Evolutionary conservation across 2,329 filamentous ascomycete genomes (phyloP).

Genomic region (Penicillium paneum): DNA sequence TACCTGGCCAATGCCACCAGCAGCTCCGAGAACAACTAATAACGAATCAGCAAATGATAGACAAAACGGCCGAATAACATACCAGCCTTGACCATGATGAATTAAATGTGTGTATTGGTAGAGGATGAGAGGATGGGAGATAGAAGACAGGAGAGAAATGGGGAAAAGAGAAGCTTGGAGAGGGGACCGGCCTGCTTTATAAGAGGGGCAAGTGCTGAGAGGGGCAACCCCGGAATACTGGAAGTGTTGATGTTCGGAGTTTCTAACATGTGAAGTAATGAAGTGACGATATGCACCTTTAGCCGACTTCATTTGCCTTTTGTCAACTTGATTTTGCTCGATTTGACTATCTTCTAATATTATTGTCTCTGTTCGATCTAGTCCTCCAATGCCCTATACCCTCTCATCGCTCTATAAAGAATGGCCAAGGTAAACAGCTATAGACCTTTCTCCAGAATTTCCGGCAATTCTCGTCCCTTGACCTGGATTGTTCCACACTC

Average conservation of each 20-base stretch:
- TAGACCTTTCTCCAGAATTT: conserved; percentile 5
- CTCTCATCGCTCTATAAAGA: neutral
- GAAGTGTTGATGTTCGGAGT: neutral
- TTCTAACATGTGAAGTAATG: conserved; percentile 1
- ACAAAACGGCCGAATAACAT: conserved; percentile 3
- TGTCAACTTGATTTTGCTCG: neutral
- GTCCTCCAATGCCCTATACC: neutral
- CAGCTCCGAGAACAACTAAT: conserved; percentile 81
- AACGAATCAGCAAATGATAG: conserved; percentile 17
- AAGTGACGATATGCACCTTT: neutral
- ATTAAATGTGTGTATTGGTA: conserved; percentile 1
- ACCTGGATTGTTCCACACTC: conserved; percentile 4
- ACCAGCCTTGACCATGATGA: conserved; percentile 51
- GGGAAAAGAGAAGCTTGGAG: conserved; percentile 7
- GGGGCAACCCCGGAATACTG: conserved; percentile 17
- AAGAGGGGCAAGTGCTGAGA: conserved; percentile 12
- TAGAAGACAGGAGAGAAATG: conserved; percentile 3
- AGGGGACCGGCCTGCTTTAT: conserved; percentile 11
- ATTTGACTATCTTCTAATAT: neutral
- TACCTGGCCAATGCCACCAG: conserved; percentile 98
- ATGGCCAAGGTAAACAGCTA: neutral
- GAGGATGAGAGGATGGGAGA: neutral
- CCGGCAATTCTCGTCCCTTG: conserved; percentile 26
- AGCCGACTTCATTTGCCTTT: neutral
- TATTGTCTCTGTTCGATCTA: neutral